Conservation (phyloP, 306 rosid species). For the Ormosia emarginata region DNA sequence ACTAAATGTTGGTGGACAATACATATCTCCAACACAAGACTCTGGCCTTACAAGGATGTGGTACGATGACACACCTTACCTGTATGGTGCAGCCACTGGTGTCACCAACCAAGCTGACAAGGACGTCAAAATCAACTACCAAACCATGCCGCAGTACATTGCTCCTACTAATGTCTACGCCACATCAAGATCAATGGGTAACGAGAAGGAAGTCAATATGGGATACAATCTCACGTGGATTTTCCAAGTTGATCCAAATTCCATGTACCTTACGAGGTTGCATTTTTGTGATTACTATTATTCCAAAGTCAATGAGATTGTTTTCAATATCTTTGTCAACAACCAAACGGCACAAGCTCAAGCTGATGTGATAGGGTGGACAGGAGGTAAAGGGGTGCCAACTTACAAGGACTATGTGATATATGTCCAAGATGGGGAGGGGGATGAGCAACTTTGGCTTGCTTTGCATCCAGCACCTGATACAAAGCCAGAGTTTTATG, state of each 20-base stretch:
- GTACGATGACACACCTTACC: conserved; percentile 53
- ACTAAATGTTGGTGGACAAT: conserved; percentile 54
- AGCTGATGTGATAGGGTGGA: conserved; percentile 46
- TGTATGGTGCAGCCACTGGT: conserved; percentile 37
- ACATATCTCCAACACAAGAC: conserved; percentile 41
- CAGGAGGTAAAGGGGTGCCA: conserved; percentile 34
- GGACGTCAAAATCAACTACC: conserved; percentile 26
- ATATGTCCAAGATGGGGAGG: conserved; percentile 18
- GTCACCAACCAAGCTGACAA: conserved; percentile 23
- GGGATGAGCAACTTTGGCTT: conserved; percentile 33
- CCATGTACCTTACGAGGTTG: conserved; percentile 43
- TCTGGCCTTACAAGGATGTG: conserved; percentile 45
- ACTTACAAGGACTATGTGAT: conserved; percentile 37
- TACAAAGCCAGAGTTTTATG: conserved; percentile 34
- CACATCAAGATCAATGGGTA: conserved; percentile 49
- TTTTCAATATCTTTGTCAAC: conserved; percentile 40
- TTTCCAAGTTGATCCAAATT: conserved; percentile 49
- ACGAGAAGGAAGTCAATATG: background rate
- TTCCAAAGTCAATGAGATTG: conserved; percentile 28
- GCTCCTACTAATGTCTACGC: conserved; percentile 47
- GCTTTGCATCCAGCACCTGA: conserved; percentile 37
- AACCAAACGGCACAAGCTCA: conserved; percentile 39
- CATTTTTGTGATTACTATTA: conserved; percentile 45
- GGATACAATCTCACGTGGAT: conserved; percentile 47
- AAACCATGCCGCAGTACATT: conserved; percentile 19